Base-by-base conservation (phyloP, 345 rosid species). In the Heritiera littoralis region DNA sequence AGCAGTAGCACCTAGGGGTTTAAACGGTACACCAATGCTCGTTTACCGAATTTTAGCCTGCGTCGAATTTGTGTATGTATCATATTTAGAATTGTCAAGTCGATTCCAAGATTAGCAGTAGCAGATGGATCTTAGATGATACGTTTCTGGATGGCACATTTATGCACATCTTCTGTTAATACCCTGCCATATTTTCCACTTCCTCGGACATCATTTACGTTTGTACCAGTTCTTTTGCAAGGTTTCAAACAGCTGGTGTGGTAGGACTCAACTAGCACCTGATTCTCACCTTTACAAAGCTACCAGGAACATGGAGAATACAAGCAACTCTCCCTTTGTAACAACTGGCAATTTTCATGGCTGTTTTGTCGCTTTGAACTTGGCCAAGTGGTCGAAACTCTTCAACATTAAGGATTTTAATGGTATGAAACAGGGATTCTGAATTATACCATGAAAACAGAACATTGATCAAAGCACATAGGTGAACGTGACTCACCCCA, bases 261-360 rank as follows among this genome's bases (percentile, higher is more conserved):
- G 92, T 23, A 91, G 80, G 79, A 87, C 86, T 80, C 88, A 66
- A 66, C 28, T 3, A 41, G 15, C 17, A 0, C 20, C 6, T 0
- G 35, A 30, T 76, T 68, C 81, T 74, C 70, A 93, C 99, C 97
- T 95, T 95, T 23, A 95, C 93, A 69, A 95, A 93, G 76, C 89
- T 82, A 41, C 98, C 97, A 66, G 99, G 96, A 87, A 75, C 76
- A 80, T 91, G 85, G 46, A 84, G 86, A 73, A 93, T 76, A 55
- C 83, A 79, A 71, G 86, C 84, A 61, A 91, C 91, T 87, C 88
- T 95, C 58, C 99, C 99, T 75, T 87, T 89, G 81, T 92, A 95
- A n/a, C 98, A 92, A 72, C 99, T 95, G 0, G 99, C 93, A 60
- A 95, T 95, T 83, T 92, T 96, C 59, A 95, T 93, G 0, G 98